These are phyloP conservation scores for Gossypium sturtianum DNA, from an alignment of 345 rosid species.

Conservation along the genomic window DNA sequence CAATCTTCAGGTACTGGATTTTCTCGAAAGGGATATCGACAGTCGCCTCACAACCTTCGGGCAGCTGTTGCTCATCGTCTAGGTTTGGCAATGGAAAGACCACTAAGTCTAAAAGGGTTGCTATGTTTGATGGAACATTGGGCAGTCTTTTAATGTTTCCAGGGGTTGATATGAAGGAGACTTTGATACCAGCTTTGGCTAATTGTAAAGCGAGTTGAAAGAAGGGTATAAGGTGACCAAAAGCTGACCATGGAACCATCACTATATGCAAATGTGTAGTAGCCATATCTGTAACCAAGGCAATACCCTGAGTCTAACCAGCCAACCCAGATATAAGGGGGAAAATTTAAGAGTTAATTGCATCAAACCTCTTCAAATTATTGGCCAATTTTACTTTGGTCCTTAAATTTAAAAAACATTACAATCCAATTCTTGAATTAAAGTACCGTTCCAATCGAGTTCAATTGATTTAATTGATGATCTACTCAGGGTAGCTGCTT, in stretches of 20 bases:
- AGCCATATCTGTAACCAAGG: background rate
- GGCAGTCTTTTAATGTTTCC: constrained; percentile 30
- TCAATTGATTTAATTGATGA: too few species aligned
- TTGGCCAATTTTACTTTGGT: too few species aligned
- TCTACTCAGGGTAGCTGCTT: too few species aligned
- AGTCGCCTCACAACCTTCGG: constrained; percentile 23
- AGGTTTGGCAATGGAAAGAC: constrained; percentile 17
- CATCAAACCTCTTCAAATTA: too few species aligned
- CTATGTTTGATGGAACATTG: constrained; percentile 13
- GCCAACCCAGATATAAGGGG: background rate
- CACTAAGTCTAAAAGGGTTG: constrained; percentile 1
- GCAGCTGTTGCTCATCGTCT: background rate
- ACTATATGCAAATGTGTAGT: background rate
- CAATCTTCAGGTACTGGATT: constrained; percentile 18
- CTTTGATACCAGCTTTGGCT: constrained; percentile 11
- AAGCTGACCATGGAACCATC: constrained; percentile 3
- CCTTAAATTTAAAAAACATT: too few species aligned
- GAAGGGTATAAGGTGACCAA: background rate
- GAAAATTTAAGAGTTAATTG: background rate
- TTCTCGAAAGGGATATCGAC: constrained; percentile 7
- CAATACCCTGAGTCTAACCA: background rate
- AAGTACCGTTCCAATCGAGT: too few species aligned
- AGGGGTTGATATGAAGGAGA: constrained; percentile 24
- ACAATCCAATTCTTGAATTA: too few species aligned
- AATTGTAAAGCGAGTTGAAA: background rate